Conservation (phyloP, 2,329 filamentous ascomycete genomes). For the Beauveria bassiana region DNA sequence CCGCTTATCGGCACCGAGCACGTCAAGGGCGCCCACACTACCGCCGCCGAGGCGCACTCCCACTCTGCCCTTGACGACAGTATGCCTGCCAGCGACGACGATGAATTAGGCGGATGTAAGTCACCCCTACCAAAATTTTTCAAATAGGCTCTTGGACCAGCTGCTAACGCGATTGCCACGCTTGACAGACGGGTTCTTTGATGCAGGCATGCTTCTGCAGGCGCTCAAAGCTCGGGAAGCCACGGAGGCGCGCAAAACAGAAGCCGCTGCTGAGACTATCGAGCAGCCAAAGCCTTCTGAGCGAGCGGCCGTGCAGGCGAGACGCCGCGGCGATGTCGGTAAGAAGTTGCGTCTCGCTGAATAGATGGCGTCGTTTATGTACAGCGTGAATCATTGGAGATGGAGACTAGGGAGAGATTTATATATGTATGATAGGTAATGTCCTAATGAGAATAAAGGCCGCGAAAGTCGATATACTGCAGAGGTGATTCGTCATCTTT, state of each 20-base stretch:
- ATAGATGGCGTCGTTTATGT: not conserved
- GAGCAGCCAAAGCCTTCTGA: slow-evolving; percentile 49
- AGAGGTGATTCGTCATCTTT: not conserved
- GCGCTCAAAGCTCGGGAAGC: slow-evolving; percentile 62
- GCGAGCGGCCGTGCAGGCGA: slow-evolving; percentile 49
- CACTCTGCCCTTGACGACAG: slow-evolving; percentile 60
- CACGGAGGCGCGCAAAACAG: slow-evolving; percentile 34
- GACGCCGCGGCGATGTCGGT: slow-evolving; percentile 58
- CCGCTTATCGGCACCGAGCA: slow-evolving; percentile 55
- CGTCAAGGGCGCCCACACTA: slow-evolving; percentile 30
- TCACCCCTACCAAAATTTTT: slow-evolving; percentile 19
- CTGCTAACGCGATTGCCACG: slow-evolving; percentile 19
- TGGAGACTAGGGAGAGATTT: not conserved
- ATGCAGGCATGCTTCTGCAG: slow-evolving; percentile 88
- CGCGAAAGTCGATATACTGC: not conserved
- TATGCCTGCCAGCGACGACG: slow-evolving; percentile 68
- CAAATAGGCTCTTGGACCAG: slow-evolving; percentile 10
- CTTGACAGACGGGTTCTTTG: slow-evolving; percentile 86
- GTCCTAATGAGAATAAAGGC: not conserved
- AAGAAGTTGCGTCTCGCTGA: slow-evolving; percentile 52
- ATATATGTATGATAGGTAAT: not conserved
- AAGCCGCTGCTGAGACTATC: slow-evolving; percentile 39
- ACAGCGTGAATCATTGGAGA: not conserved
- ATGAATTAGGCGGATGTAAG: slow-evolving; percentile 90
- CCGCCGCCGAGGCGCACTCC: slow-evolving; percentile 31